Evolutionary conservation across 768 basidiomycete genomes (phyloP), one percentile per base, ranked within the genome.

Genomic region (Boletellus ananiceps): DNA sequence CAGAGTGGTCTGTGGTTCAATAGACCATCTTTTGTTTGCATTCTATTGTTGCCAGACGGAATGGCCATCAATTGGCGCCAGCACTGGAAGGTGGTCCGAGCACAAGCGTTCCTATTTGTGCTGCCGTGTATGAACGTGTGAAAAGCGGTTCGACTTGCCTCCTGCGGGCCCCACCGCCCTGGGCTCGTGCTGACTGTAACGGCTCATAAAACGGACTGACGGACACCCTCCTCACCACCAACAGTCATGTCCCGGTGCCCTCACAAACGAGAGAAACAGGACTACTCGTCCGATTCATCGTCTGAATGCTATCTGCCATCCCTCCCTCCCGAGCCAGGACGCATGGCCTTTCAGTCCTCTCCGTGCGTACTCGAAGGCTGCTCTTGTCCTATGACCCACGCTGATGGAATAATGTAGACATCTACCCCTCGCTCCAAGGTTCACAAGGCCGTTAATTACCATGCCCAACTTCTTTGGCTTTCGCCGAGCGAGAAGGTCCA

Each of bases 381-480:
- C 16, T 19, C 33, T 8, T 9, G 8, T 19, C 2, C 46, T 27
- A 23, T 23, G 8, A 6, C 8, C 25, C 18, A 9, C 19, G 4
- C 52, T 59, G 40, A 59, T 40, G 11, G 12, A 35, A 27, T 8
- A 4, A 8, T 13, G 25, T 29, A 62, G 60, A 5, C 44, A 45
- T 8, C 25, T 19, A n/a, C 21, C 21, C 1, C 8, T 47, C 19
- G 36, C 21, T 18, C 5, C 43, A 37, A 51, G 12, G 16, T 0
- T 36, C 3, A n/a, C 9, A 15, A 52, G 42, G 18, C 33, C 23
- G 4, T 45, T 42, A 2, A 19, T 47, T 2, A 27, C 48, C 8
- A 14, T 50, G 16, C 41, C 50, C 3, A 32, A 48, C 2, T 46
- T 18, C 6, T 9, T 52, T 11, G 52, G 9, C 19, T 33, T 8